Evolutionary conservation across 2,329 filamentous ascomycete genomes (phyloP).

Genomic region (Colletotrichum cuscutae): DNA sequence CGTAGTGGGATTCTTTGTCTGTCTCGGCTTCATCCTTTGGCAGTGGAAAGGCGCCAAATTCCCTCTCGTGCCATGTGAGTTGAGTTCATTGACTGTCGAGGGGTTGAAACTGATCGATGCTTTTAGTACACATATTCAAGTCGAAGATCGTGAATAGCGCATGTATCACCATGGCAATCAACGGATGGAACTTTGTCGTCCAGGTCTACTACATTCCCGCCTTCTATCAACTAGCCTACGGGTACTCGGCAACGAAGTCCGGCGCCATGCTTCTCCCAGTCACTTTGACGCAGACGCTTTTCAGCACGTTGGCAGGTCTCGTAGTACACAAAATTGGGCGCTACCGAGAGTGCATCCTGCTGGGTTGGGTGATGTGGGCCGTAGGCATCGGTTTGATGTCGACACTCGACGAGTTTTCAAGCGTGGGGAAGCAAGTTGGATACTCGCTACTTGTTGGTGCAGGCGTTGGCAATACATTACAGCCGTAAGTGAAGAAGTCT

Average conservation of each 20-base stretch:
- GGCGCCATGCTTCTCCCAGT: conserved; percentile 54
- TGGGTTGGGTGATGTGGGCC: conserved; percentile 63
- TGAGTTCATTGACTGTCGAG: neutral
- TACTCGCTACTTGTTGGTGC: conserved; percentile 63
- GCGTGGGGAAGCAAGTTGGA: conserved; percentile 63
- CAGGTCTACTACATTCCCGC: conserved; percentile 61
- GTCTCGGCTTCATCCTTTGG: conserved; percentile 60
- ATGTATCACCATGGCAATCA: conserved; percentile 66
- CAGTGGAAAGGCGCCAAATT: conserved; percentile 60
- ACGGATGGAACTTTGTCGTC: conserved; percentile 69
- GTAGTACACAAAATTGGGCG: conserved; percentile 63
- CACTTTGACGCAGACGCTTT: conserved; percentile 55
- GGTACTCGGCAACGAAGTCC: conserved; percentile 53
- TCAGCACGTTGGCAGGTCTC: conserved; percentile 61
- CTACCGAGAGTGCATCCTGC: conserved; percentile 64
- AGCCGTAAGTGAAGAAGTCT: conserved; percentile 49
- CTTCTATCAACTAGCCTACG: conserved; percentile 58
- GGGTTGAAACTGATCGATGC: conserved; percentile 19
- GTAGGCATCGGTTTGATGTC: conserved; percentile 63
- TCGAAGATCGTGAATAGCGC: conserved; percentile 63
- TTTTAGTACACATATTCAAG: conserved; percentile 62
- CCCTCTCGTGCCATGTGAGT: conserved; percentile 58
- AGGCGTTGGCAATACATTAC: conserved; percentile 62
- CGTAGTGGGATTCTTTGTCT: conserved; percentile 53
- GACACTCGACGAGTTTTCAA: conserved; percentile 57